Percentiles rank a stretch among this genome's conserved stretches.
Evolutionary conservation across 2,329 filamentous ascomycete species (phyloP).

Genomic region (Claviceps sorghi): DNA sequence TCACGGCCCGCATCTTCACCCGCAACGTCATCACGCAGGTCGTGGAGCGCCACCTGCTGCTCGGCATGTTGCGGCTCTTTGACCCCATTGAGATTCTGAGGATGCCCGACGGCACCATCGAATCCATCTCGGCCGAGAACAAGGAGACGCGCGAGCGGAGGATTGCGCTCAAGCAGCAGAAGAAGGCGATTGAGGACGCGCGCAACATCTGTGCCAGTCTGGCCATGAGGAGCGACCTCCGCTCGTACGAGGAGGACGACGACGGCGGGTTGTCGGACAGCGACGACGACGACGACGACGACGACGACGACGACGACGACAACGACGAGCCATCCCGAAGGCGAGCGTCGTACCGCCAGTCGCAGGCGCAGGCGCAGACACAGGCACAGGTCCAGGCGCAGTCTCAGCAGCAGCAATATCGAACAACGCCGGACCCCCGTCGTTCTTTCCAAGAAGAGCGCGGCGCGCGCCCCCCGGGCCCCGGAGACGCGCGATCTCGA

Average conservation of each 20-base stretch:
- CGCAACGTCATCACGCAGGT: constrained; percentile 39
- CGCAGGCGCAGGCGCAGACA: constrained; percentile 2
- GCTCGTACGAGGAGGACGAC: constrained; percentile 25
- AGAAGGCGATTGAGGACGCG: constrained; percentile 35
- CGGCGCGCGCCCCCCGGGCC: not conserved
- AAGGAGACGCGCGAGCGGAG: constrained; percentile 37
- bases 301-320: constrained; percentile 17
- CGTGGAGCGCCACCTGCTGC: constrained; percentile 34
- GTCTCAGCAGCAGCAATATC: constrained; percentile 5
- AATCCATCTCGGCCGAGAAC: constrained; percentile 38
- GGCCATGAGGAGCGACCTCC: constrained; percentile 37
- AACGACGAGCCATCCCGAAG: constrained; percentile 11
- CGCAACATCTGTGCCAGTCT: constrained; percentile 33
- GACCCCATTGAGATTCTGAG: constrained; percentile 36
- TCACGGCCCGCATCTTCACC: constrained; percentile 36
- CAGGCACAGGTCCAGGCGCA: not conserved
- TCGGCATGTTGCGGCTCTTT: constrained; percentile 37
- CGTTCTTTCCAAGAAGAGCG: constrained; percentile 4
- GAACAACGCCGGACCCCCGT: constrained; percentile 1
- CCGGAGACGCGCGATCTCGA: constrained; percentile 9
- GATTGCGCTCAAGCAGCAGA: constrained; percentile 31
- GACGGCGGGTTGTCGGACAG: constrained; percentile 16
- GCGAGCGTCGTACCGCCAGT: not conserved
- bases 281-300: constrained; percentile 22
- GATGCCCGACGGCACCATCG: constrained; percentile 29